Percentiles rank a stretch among this genome's conserved stretches.
phyloP scores from a whole-genome alignment of 805 yeast genomes.

The Candida taoyuanica region DNA sequence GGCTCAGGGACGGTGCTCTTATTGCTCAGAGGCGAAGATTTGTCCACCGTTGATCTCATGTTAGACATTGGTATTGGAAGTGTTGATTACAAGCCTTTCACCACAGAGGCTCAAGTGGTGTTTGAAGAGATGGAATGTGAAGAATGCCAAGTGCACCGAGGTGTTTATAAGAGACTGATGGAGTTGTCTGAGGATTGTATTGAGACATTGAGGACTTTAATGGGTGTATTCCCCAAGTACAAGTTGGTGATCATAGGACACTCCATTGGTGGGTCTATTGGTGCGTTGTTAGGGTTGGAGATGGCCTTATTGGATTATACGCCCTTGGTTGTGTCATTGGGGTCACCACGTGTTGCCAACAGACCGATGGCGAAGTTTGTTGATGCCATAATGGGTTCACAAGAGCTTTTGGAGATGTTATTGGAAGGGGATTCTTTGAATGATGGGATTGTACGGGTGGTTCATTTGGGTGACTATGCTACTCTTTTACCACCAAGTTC shows the following conservation, averaged over 20 bases:
- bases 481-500: slow-evolving; percentile 55
- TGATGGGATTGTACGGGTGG: slow-evolving; percentile 48
- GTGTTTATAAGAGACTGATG: slow-evolving; percentile 47
- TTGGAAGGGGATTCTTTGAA: slow-evolving; percentile 4
- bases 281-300: slow-evolving; percentile 60
- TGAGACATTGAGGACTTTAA: slow-evolving; percentile 30
- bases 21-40: slow-evolving; percentile 58
- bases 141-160: slow-evolving; percentile 57
- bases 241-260: slow-evolving; percentile 59
- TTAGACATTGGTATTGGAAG: slow-evolving; percentile 45
- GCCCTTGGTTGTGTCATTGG: slow-evolving; percentile 58
- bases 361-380: slow-evolving; percentile 45
- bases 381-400: slow-evolving; percentile 43
- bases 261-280: slow-evolving; percentile 72
- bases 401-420: slow-evolving; percentile 29
- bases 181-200: neutral
- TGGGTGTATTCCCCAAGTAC: slow-evolving; percentile 42
- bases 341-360: slow-evolving; percentile 68
- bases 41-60: slow-evolving; percentile 51
- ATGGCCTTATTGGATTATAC: slow-evolving; percentile 47
- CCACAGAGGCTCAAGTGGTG: slow-evolving; percentile 10
- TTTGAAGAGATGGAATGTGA: slow-evolving; percentile 32
- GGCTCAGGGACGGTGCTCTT: slow-evolving; percentile 40
- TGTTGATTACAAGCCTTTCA: slow-evolving; percentile 21
- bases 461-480: slow-evolving; percentile 53